A percentile compares a stretch with the other conserved stretches of the same genome.
phyloP scores from a whole-genome alignment of 2,329 filamentous ascomycete genomes.

The Neofusicoccum umdonicola region DNA sequence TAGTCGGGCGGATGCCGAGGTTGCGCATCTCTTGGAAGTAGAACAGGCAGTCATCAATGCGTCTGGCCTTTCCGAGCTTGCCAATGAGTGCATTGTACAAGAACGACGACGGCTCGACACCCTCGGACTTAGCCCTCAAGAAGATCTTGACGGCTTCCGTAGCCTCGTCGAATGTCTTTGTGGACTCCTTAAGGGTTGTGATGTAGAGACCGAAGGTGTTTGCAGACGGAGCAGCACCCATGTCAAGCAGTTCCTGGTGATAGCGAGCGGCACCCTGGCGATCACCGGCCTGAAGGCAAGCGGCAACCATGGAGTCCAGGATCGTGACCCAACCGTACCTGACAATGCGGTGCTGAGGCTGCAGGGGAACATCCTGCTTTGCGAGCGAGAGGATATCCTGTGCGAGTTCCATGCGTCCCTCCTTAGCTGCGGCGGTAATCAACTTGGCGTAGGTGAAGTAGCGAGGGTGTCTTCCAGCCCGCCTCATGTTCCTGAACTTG shows the following conservation, averaged over 20 bases:
- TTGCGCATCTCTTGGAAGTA: slow-evolving; percentile 98
- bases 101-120: slow-evolving; percentile 94
- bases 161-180: slow-evolving; percentile 96
- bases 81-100: slow-evolving; percentile 97
- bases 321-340: slow-evolving; percentile 96
- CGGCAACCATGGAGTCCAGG: slow-evolving; percentile 92
- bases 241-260: slow-evolving; percentile 86
- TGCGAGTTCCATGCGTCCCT: slow-evolving; percentile 76
- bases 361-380: slow-evolving; percentile 79
- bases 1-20: slow-evolving; percentile 89
- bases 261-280: slow-evolving; percentile 79
- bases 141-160: slow-evolving; percentile 98
- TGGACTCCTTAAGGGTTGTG: slow-evolving; percentile 95
- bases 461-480: slow-evolving; percentile 82
- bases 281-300: slow-evolving; percentile 79
- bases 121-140: slow-evolving; percentile 86
- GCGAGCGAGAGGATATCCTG: slow-evolving; percentile 89
- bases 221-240: slow-evolving; percentile 87
- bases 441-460: slow-evolving; percentile 98
- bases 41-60: slow-evolving; percentile 95
- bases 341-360: slow-evolving; percentile 80
- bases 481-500: slow-evolving; percentile 90
- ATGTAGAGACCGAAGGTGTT: slow-evolving; percentile 99
- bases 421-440: slow-evolving; percentile 83
- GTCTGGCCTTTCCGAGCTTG: slow-evolving; percentile 94